A percentile compares a stretch with the other conserved stretches of the same genome.
Conservation (phyloP, 106 monocot species). For the Dendrobium huoshanense region DNA sequence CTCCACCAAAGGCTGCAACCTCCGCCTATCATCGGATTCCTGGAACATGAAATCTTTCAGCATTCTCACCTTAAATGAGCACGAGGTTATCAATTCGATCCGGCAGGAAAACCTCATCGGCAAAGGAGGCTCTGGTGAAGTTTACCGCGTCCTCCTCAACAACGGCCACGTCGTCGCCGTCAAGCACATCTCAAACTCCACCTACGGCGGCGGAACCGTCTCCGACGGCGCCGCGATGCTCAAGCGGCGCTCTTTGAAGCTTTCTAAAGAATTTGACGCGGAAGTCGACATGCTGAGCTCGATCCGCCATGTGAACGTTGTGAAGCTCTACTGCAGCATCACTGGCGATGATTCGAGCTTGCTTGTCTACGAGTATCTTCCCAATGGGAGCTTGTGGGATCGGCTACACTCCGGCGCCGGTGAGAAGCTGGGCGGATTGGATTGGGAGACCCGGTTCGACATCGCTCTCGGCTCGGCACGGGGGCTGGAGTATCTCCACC, state of each 20-base stretch:
- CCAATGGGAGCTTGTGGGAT: constrained; percentile 85
- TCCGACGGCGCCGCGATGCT: constrained; percentile 24
- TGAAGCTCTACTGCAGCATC: constrained; percentile 89
- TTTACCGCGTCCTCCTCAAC: constrained; percentile 57
- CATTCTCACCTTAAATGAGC: constrained; percentile 57
- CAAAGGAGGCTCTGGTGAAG: constrained; percentile 82
- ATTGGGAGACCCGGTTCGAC: constrained; percentile 55
- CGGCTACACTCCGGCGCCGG: constrained; percentile 37
- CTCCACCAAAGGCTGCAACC: not conserved
- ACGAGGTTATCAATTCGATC: constrained; percentile 54
- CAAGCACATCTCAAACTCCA: constrained; percentile 46
- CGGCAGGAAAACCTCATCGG: constrained; percentile 72
- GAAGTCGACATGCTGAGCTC: constrained; percentile 69
- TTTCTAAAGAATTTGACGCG: constrained; percentile 58
- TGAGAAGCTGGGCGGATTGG: constrained; percentile 28
- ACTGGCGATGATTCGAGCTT: constrained; percentile 69
- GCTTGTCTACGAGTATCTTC: constrained; percentile 79
- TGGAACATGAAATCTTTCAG: constrained; percentile 88
- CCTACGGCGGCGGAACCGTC: not conserved
- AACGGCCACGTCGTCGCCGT: constrained; percentile 48
- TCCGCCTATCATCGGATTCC: constrained; percentile 13
- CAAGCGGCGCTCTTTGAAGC: constrained; percentile 9
- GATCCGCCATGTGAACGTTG: constrained; percentile 87
- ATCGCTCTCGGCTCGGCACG: constrained; percentile 61
- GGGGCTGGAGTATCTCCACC: constrained; percentile 83